phyloP scores from a whole-genome alignment of 345 rosid genomes.

The Isatis tinctoria region DNA sequence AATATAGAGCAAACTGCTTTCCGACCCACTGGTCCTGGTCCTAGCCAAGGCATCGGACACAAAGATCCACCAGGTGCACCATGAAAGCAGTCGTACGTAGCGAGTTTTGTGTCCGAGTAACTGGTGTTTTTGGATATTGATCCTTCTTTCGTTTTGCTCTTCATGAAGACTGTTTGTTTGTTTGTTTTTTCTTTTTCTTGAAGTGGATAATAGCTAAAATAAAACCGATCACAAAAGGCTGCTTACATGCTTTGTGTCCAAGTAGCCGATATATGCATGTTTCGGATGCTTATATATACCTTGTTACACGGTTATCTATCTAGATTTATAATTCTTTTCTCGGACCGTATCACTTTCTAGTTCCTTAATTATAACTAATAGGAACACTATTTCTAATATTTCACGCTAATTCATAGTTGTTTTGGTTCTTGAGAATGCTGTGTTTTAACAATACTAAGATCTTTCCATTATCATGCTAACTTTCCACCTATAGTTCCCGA shows the following conservation, averaged over 20 bases:
- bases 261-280: neutral
- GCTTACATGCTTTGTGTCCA: neutral
- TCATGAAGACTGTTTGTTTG: neutral
- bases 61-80: conserved; percentile 24
- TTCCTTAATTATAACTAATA: neutral
- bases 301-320: neutral
- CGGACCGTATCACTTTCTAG: neutral
- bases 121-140: conserved; percentile 1
- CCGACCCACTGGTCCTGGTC: conserved; percentile 31
- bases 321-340: neutral
- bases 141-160: neutral
- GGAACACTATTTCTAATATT: neutral
- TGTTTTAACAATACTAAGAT: no score
- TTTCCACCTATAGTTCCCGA: no score
- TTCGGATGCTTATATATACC: neutral
- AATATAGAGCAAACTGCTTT: conserved; percentile 30
- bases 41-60: conserved; percentile 34
- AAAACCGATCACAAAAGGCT: neutral
- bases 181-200: neutral
- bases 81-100: neutral
- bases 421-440: no score
- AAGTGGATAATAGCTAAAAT: neutral
- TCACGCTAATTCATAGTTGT: no score
- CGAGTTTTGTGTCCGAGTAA: neutral
- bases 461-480: no score